Evolutionary conservation across 2,329 filamentous ascomycete species (phyloP), one percentile per base, ranked within the genome.

Genomic region (Paecilomyces sp.): DNA sequence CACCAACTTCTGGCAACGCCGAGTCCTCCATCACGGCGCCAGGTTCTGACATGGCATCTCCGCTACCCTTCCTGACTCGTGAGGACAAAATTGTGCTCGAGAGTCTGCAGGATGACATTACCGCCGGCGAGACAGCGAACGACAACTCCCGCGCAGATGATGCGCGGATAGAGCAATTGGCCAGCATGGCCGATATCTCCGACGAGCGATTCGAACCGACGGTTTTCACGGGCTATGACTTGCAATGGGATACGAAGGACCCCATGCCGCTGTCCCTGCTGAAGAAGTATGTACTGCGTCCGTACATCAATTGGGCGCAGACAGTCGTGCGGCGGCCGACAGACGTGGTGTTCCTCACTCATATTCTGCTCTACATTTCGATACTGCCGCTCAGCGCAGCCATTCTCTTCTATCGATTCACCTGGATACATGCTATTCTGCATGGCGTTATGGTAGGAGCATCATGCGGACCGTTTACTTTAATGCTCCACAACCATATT

Each of bases 401-500:
- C 8, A 80, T 81, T 58, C 79, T 93, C 12, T 90, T 85, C 73
- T 79, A 81, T 65, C 77, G 80, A 67, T 92, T 92, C 74, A 82
- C 80, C 9, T 90, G 84, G 75, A 64, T 83, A 41, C 90, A 92
- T 71, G 90, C 82, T 9, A 65, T 90, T 15, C 65, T 86, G 30
- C 90, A 93, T 68, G 78, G 81, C 57, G 67, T 83, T 9, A 85
- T 91, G 79, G 85, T 89, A 66, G 75, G 83, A 34, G 89, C 81
- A 70, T 92, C 87, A 68, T 83, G 86, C 57, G 89, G 89, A 7
- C 80, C 86, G 1, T 93, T 91, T 75, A 93, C 89, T 0, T 79
- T 93, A 41, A 85, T 93, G 83, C 89, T 90, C 82, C 90, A 93
- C 68, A 89, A 93, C 68, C 90, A 93, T 71, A 92, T 93, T 66